Base-by-base conservation (phyloP, 805 yeast genomes). In the Helenozyma baotianmanensis region DNA sequence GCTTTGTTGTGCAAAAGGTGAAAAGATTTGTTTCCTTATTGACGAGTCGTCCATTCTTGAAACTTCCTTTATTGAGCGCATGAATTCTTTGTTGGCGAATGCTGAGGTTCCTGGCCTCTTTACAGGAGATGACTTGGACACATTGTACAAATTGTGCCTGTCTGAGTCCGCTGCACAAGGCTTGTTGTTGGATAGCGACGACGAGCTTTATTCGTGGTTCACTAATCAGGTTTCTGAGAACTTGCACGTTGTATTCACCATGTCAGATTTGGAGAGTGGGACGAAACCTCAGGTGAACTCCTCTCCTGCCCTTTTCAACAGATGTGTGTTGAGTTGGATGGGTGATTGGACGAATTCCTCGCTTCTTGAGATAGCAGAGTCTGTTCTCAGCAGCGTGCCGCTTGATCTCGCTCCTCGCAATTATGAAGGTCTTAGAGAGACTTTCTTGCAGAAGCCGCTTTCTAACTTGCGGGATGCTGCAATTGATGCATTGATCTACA, bases 71-170 rank as follows among this genome's bases (percentile, higher is more conserved):
- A 58, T 90, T 19, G 97, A 90, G 55, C 64, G 95, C 40, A 87
- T 90, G 92, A 90, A 90, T 48, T 85, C 95, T 0, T 61, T 90
- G n/a, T 67, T 90, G 23, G 96, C 97, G 0, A 90, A 90, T 56
- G 84, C 95, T 0, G 97, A 90, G 49, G 71, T 88, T 23, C 96
- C 96, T 1, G 96, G 95, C 4, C 60, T 90, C 10, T 90, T 86
- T 54, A 83, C 76, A 35, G 88, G 79, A 0, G 94, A 85, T 8
- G 89, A 84, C 7, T 70, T 64, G 31, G 60, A 59, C 0, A 38
- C 64, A 2, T 58, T 89, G 35, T 61, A 83, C 63, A 56, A 55
- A 2, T 45, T 71, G 2, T 78, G 94, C 37, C 56, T 67, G 9
- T 78, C 76, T 10, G 78, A 72, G 29, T 69, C 84, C 0, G 68